Conservation (phyloP, 1,284 basidiomycete species). For the Xerocomus nothofagi region DNA sequence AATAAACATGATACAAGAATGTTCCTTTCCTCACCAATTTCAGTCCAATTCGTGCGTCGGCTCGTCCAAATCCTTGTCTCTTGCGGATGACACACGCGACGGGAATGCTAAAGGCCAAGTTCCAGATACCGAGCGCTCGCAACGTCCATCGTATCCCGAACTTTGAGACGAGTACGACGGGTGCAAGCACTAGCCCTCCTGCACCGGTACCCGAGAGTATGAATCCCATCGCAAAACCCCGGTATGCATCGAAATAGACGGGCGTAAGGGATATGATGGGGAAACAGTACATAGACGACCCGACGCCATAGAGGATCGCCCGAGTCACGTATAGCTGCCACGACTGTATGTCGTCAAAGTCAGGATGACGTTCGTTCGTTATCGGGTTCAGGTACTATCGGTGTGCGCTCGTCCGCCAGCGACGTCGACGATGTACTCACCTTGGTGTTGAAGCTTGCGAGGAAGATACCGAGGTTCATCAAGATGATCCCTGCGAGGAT, state of each 20-base stretch:
- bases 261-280: neutral
- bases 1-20: too few species aligned
- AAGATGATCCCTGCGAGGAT: neutral
- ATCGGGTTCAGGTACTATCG: neutral
- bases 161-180: neutral
- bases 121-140: neutral
- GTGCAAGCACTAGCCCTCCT: neutral
- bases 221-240: neutral
- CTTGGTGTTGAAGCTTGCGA: slow-evolving; percentile 1
- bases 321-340: neutral
- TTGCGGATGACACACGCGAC: too few species aligned
- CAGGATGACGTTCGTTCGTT: neutral
- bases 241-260: neutral
- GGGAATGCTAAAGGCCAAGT: neutral
- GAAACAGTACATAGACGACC: neutral
- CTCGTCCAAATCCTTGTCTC: too few species aligned
- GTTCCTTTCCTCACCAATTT: too few species aligned
- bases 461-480: neutral
- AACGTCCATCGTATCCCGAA: neutral
- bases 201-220: neutral
- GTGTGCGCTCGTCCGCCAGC: neutral
- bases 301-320: neutral
- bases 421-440: neutral
- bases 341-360: neutral
- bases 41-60: too few species aligned